Evolutionary conservation across 257 asterid genomes (phyloP), one percentile per base, ranked within the genome.

Genomic region (Echites panduratus): DNA sequence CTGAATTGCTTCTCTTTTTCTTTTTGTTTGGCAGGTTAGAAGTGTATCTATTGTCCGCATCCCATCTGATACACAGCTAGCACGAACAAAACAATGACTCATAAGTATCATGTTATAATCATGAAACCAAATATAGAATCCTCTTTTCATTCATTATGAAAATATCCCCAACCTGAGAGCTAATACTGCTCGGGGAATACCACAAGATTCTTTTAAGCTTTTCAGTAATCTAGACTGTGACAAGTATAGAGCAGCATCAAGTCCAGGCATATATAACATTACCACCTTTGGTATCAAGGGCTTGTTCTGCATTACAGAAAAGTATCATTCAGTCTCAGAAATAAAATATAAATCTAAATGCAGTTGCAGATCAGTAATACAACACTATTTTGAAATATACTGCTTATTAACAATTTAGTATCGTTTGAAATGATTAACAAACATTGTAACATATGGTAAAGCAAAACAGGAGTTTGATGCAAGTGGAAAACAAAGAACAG

Each of bases 201-300:
- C 98, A 80, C 93, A 88, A 63, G 81, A 85, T 79, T 88, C 89
- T 82, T 85, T 90, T 70, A 95, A 82, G 84, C 88, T 75, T 48
- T 80, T 88, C 71, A 92, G 87, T 63, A 86, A 41, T 79, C 87
- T 91, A 56, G 98, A 87, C 76, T 92, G 95, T 9, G 96, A 90
- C 74, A 92, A 82, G 81, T 87, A 95, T 73, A 92, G 80, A n/a
- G 95, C 97, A 47, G 98, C 97, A 82, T 90, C 98, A 81, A 95
- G 96, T 72, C 99, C 98, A 74, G 97, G 98, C 79, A 92, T 70
- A 85, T 95, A 91, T 57, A 94, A 87, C 96, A 94, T 89, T 73
- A 92, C 91, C 63, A 94, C 96, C 79, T 91, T 94, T 71, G 95
- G 90, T 77, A 94, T 94, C 75, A 94, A 80, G 53, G 98, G 98